A percentile compares a stretch with the other conserved stretches of the same genome.
These are phyloP conservation scores for Hyparrhenia diplandra DNA, from an alignment of 176 grass and related monocot genomes.

Conservation along the genomic window DNA sequence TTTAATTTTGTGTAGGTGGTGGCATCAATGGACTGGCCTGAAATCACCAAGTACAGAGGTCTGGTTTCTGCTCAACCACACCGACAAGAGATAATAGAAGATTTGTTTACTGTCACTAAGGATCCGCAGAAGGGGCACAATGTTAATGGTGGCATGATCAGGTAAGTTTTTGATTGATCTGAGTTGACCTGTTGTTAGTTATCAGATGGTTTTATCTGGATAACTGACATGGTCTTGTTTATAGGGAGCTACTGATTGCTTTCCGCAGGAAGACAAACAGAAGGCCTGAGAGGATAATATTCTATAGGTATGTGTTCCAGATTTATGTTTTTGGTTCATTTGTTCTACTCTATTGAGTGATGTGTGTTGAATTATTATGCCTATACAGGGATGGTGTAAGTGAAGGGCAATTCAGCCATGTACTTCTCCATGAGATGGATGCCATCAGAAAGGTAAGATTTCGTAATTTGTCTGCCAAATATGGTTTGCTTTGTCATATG, in stretches of 20 bases:
- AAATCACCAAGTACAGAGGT: constrained; percentile 62
- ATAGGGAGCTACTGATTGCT: constrained; percentile 49
- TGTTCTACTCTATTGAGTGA: not conserved
- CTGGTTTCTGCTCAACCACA: constrained; percentile 55
- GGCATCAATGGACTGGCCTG: constrained; percentile 72
- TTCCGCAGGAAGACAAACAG: constrained; percentile 30
- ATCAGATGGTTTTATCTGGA: not conserved
- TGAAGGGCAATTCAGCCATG: constrained; percentile 26
- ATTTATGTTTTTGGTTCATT: not conserved
- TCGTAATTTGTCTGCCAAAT: not conserved
- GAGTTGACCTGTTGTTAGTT: not conserved
- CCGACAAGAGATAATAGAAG: constrained; percentile 50
- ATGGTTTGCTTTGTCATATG: not conserved
- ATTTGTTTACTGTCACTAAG: constrained; percentile 42
- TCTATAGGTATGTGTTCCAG: constrained; percentile 49
- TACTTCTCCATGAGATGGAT: constrained; percentile 59
- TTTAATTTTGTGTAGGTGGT: constrained; percentile 40
- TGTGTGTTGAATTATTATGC: not conserved
- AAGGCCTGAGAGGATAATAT: constrained; percentile 59
- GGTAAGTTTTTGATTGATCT: constrained; percentile 17
- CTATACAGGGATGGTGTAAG: constrained; percentile 20
- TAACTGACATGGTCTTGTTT: constrained; percentile 11
- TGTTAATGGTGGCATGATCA: constrained; percentile 50
- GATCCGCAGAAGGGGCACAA: constrained; percentile 31
- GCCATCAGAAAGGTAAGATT: constrained; percentile 60